A percentile compares a stretch with the other conserved stretches of the same genome.
These are phyloP conservation scores for Anethum foeniculum DNA, from an alignment of 140 eudicot genomes.

Conservation along the genomic window DNA sequence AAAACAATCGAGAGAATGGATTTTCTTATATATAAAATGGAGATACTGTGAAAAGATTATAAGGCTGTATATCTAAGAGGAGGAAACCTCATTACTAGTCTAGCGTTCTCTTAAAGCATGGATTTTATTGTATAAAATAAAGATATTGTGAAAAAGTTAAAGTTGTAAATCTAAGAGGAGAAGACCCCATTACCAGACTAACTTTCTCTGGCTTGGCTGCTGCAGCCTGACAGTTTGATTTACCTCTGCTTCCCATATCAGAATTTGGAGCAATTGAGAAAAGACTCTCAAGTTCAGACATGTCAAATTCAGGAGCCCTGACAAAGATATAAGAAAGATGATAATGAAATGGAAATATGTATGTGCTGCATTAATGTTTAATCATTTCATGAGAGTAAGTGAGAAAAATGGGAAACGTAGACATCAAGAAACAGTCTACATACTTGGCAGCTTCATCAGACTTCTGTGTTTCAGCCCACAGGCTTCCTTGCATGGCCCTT, in stretches of 20 bases:
- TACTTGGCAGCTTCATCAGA: slow-evolving; percentile 71
- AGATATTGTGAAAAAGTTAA: neutral
- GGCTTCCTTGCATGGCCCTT: slow-evolving; percentile 93
- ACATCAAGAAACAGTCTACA: neutral
- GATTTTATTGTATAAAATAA: neutral
- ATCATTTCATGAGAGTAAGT: neutral
- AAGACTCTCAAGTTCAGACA: slow-evolving; percentile 87
- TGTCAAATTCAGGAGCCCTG: slow-evolving; percentile 81
- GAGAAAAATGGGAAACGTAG: neutral
- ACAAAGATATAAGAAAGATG: neutral
- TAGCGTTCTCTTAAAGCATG: slow-evolving; percentile 28
- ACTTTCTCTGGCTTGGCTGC: slow-evolving; percentile 44
- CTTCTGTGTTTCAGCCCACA: slow-evolving; percentile 96
- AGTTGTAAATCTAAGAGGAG: neutral
- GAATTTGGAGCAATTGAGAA: slow-evolving; percentile 60
- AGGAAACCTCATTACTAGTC: slow-evolving; percentile 34
- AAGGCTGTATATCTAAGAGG: neutral
- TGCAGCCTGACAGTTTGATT: slow-evolving; percentile 25
- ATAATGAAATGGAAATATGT: neutral
- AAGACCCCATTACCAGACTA: slow-evolving; percentile 39
- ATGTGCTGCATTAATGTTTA: neutral
- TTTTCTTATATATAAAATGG: neutral
- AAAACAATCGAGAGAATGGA: neutral
- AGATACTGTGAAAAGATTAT: neutral
- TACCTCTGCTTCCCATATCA: slow-evolving; percentile 29